Evolutionary conservation across 345 rosid genomes (phyloP).

Genomic region (Geranium rotundifolium): DNA sequence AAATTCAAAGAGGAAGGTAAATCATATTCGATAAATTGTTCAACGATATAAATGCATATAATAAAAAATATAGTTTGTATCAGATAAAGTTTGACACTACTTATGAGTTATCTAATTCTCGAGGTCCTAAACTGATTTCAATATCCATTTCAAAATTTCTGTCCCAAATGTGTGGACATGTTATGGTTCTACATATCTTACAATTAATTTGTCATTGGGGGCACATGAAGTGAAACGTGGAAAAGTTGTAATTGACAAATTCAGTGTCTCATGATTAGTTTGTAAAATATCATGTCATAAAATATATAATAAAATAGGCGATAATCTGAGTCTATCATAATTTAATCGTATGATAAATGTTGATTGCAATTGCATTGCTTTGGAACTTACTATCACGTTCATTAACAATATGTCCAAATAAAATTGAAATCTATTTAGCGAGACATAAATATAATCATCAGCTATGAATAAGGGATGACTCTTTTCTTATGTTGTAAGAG

Average conservation of each 20-base stretch:
- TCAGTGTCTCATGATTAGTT: not conserved
- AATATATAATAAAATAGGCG: too few species aligned
- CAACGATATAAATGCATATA: too few species aligned
- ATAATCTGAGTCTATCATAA: not conserved
- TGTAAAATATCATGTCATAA: not conserved
- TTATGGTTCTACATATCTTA: not conserved
- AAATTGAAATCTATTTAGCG: too few species aligned
- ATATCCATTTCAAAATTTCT: too few species aligned
- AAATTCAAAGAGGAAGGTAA: slow-evolving; percentile 73
- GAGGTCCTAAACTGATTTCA: too few species aligned
- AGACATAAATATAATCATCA: not conserved
- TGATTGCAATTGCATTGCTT: not conserved
- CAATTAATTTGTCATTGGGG: not conserved
- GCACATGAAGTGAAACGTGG: not conserved
- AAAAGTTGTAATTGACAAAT: not conserved
- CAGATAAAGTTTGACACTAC: too few species aligned
- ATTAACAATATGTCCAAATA: not conserved
- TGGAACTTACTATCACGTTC: not conserved
- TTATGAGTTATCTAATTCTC: too few species aligned
- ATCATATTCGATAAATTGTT: not conserved
- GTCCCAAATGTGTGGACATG: not conserved
- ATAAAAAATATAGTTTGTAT: too few species aligned
- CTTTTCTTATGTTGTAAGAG: not conserved
- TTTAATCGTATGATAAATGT: not conserved
- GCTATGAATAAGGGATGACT: too few species aligned